Percentiles rank a stretch among this genome's conserved stretches.
phyloP scores from a whole-genome alignment of 371 early-diverging fungal genomes.

The Conidiobolus incongruus region DNA sequence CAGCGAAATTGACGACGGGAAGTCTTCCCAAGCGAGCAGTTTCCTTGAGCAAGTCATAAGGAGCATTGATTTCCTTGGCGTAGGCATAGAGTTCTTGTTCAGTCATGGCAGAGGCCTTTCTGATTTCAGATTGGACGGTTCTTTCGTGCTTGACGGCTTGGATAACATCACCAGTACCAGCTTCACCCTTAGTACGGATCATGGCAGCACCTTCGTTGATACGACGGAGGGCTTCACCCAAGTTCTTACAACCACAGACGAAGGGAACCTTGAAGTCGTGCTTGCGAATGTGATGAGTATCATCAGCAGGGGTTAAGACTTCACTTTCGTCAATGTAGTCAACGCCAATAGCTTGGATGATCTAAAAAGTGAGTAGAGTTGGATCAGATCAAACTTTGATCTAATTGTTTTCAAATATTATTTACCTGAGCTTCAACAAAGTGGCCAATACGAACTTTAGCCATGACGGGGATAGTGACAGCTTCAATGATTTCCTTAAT shows the following conservation, averaged over 20 bases:
- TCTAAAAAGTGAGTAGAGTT: slow-evolving; percentile 35
- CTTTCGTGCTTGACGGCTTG: slow-evolving; percentile 91
- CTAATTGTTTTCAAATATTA: no score
- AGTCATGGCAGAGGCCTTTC: slow-evolving; percentile 40
- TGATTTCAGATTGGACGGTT: slow-evolving; percentile 64
- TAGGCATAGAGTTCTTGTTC: slow-evolving; percentile 56
- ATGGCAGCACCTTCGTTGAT: slow-evolving; percentile 94
- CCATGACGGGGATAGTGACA: slow-evolving; percentile 96
- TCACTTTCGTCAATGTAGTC: slow-evolving; percentile 96
- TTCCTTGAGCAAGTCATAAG: slow-evolving; percentile 70
- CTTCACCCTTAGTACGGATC: slow-evolving; percentile 97
- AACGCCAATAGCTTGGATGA: slow-evolving; percentile 71
- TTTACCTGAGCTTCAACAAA: slow-evolving; percentile 78
- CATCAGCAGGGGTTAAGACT: slow-evolving; percentile 90
- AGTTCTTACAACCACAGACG: slow-evolving; percentile 88
- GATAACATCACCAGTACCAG: slow-evolving; percentile 89
- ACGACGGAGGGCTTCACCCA: slow-evolving; percentile 91
- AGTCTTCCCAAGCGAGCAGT: slow-evolving; percentile 72
- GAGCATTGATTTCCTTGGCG: slow-evolving; percentile 86
- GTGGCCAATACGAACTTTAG: slow-evolving; percentile 96
- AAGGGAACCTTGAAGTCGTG: slow-evolving; percentile 78
- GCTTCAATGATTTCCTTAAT: slow-evolving; percentile 87
- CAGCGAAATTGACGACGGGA: slow-evolving; percentile 95
- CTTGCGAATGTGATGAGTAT: slow-evolving; percentile 82
- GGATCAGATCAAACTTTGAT: no score